Evolutionary conservation across 257 asterid genomes (phyloP).

Genomic region (Plantago major): DNA sequence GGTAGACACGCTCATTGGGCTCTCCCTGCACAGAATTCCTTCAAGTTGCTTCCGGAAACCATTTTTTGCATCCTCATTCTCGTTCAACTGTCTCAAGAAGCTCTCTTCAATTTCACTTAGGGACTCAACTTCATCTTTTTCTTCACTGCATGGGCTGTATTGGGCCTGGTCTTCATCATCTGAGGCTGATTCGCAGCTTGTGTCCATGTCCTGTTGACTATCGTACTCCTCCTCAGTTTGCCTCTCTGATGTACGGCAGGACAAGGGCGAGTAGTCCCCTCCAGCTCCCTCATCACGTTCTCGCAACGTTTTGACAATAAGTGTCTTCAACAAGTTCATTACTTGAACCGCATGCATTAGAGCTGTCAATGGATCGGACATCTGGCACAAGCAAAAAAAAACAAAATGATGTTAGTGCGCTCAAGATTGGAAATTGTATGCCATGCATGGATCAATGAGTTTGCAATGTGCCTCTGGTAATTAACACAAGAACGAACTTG

Average conservation of each 20-base stretch:
- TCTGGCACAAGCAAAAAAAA: slow-evolving; percentile 36
- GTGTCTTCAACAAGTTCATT: slow-evolving; percentile 87
- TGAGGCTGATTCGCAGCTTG: slow-evolving; percentile 65
- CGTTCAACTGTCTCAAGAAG: slow-evolving; percentile 67
- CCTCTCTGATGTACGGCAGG: slow-evolving; percentile 54
- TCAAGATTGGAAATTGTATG: too few species aligned
- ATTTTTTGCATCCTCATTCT: slow-evolving; percentile 68
- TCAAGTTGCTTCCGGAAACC: slow-evolving; percentile 75
- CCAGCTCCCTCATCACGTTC: slow-evolving; percentile 63
- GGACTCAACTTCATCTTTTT: slow-evolving; percentile 59
- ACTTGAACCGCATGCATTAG: slow-evolving; percentile 99
- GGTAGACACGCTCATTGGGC: slow-evolving; percentile 41
- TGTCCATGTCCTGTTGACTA: slow-evolving; percentile 69
- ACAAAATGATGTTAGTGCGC: neutral
- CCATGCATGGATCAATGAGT: too few species aligned
- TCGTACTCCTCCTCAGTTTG: slow-evolving; percentile 57
- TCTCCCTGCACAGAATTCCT: slow-evolving; percentile 58
- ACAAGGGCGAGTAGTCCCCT: slow-evolving; percentile 55
- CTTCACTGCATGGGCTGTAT: slow-evolving; percentile 42
- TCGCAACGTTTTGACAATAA: slow-evolving; percentile 62
- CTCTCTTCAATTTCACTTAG: slow-evolving; percentile 70
- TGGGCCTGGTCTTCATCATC: slow-evolving; percentile 36
- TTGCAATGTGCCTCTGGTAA: too few species aligned
- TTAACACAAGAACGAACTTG: too few species aligned
- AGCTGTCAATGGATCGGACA: slow-evolving; percentile 97